phyloP scores from a whole-genome alignment of 495 filamentous ascomycete genomes.

The Wilcoxina mikolae region DNA sequence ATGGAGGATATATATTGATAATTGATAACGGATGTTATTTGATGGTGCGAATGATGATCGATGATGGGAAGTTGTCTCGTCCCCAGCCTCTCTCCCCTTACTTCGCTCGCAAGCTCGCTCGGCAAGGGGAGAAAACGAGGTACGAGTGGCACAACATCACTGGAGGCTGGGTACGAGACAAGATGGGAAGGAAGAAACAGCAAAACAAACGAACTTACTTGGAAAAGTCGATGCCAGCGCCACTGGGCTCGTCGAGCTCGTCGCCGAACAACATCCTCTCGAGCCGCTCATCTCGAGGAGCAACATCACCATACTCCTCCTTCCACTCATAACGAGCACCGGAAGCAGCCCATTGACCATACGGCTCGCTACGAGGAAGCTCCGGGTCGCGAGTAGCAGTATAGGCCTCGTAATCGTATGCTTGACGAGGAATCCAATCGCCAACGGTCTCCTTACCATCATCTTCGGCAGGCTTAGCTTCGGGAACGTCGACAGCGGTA shows the following conservation, averaged over 20 bases:
- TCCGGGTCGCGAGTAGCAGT: slow-evolving; percentile 30
- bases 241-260: slow-evolving; percentile 28
- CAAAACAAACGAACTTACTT: slow-evolving; percentile 29
- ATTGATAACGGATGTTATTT: neutral
- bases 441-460: slow-evolving; percentile 1
- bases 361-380: slow-evolving; percentile 18
- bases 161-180: neutral
- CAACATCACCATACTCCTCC: slow-evolving; percentile 73
- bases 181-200: neutral
- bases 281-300: slow-evolving; percentile 49
- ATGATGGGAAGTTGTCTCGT: too few species aligned
- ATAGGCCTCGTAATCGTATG: slow-evolving; percentile 43
- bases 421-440: slow-evolving; percentile 40
- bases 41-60: neutral
- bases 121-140: too few species aligned
- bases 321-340: slow-evolving; percentile 67
- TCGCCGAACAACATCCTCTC: slow-evolving; percentile 58
- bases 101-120: too few species aligned
- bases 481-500: neutral
- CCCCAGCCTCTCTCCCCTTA: too few species aligned
- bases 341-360: slow-evolving; percentile 40
- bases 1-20: too few species aligned
- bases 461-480: neutral
- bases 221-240: slow-evolving; percentile 35
- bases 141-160: too few species aligned